These are phyloP conservation scores for Quercus tomentella DNA, from an alignment of 331 rosid genomes.

Conservation along the genomic window DNA sequence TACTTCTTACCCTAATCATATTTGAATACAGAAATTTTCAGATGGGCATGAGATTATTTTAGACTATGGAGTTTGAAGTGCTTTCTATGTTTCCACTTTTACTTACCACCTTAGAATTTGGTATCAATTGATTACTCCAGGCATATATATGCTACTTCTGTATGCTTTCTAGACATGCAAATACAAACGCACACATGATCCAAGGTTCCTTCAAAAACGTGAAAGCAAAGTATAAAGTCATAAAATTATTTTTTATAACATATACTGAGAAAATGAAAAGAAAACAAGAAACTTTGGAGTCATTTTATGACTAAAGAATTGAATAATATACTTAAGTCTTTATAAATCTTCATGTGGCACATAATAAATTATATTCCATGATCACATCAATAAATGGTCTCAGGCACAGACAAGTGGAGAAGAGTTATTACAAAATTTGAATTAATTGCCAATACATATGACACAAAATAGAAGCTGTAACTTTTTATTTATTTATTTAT, in stretches of 20 bases:
- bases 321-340: too few relatives aligned
- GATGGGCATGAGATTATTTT: not conserved
- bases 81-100: not conserved
- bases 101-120: not conserved
- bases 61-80: not conserved
- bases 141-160: not conserved
- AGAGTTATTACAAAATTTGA: not conserved
- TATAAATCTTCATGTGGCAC: too few relatives aligned
- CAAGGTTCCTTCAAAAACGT: not conserved
- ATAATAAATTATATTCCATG: not conserved
- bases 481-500: not conserved
- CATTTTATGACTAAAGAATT: not conserved
- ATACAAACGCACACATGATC: not conserved
- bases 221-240: not conserved
- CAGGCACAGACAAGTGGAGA: not conserved
- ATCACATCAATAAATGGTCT: not conserved
- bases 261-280: not conserved
- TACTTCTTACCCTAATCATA: slow-evolving; percentile 1
- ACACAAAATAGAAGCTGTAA: not conserved
- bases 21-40: not conserved
- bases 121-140: not conserved
- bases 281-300: not conserved
- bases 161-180: not conserved
- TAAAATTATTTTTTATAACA: not conserved
- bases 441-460: not conserved